Evolutionary conservation across 179 eudicot genomes (phyloP).

Genomic region (Sideroxylon spinosum): DNA sequence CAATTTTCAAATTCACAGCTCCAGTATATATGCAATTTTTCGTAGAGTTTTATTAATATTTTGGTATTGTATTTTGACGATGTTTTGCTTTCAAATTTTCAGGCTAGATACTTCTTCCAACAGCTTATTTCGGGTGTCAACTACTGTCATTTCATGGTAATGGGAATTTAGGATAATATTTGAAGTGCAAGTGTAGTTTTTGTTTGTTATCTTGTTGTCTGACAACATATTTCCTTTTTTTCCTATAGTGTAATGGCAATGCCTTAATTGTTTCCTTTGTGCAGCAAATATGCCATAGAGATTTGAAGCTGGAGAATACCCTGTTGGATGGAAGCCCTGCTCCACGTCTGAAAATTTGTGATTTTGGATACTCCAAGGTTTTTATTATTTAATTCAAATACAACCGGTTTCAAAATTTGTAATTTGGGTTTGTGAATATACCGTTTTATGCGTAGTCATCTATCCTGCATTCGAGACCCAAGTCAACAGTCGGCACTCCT

Average conservation of each 20-base stretch:
- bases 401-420: background rate
- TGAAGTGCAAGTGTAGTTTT: background rate
- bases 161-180: background rate
- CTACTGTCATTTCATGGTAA: conserved; percentile 44
- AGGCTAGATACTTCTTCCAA: conserved; percentile 49
- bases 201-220: background rate
- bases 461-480: conserved; percentile 80
- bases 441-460: conserved; percentile 50
- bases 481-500: conserved; percentile 89
- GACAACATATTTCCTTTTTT: background rate
- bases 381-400: background rate
- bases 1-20: background rate
- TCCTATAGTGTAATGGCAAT: background rate
- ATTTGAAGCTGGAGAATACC: conserved; percentile 80
- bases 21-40: background rate
- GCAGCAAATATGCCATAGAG: conserved; percentile 90
- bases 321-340: conserved; percentile 83
- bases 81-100: conserved; percentile 11
- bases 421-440: background rate
- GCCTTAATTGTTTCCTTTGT: conserved; percentile 1
- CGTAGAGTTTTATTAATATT: background rate
- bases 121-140: conserved; percentile 46
- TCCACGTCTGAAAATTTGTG: conserved; percentile 83
- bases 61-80: background rate
- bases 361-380: conserved; percentile 91